Conservation (phyloP, 2,329 filamentous ascomycete genomes). For the Fusarium nurragi region DNA sequence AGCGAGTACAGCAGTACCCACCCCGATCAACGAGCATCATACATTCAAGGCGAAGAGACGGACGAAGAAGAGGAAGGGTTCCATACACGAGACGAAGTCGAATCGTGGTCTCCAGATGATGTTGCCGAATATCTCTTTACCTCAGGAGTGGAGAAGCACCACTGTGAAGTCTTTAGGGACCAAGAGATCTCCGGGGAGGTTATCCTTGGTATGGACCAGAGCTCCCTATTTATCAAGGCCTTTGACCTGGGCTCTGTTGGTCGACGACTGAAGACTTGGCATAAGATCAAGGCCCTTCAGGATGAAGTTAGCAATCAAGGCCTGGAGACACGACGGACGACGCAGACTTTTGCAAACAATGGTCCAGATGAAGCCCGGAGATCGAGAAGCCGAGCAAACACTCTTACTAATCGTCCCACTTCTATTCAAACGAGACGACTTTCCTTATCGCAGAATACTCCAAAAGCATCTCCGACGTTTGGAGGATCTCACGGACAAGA, state of each 20-base stretch:
- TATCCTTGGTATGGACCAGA: slow-evolving; percentile 92
- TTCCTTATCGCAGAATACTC: slow-evolving; percentile 59
- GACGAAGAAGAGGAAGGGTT: slow-evolving; percentile 87
- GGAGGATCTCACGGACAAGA: slow-evolving; percentile 55
- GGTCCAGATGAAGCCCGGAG: slow-evolving; percentile 64
- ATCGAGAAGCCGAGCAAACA: slow-evolving; percentile 66
- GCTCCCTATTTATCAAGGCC: slow-evolving; percentile 93
- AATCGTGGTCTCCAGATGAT: slow-evolving; percentile 79
- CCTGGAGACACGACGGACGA: slow-evolving; percentile 59
- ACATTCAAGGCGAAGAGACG: slow-evolving; percentile 93
- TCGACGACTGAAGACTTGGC: slow-evolving; percentile 90
- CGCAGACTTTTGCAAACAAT: slow-evolving; percentile 67
- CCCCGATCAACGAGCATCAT: slow-evolving; percentile 80
- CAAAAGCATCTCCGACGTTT: slow-evolving; percentile 57
- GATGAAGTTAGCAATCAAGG: slow-evolving; percentile 76
- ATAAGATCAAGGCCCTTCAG: slow-evolving; percentile 92
- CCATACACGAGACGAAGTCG: slow-evolving; percentile 78
- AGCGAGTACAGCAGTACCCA: slow-evolving; percentile 92
- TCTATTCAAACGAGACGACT: slow-evolving; percentile 60
- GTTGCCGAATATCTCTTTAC: slow-evolving; percentile 92
- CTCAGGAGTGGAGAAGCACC: slow-evolving; percentile 83
- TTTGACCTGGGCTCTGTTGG: slow-evolving; percentile 94
- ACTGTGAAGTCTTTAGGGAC: slow-evolving; percentile 93
- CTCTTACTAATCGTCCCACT: slow-evolving; percentile 62
- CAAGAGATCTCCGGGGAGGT: slow-evolving; percentile 97